A percentile compares a stretch with the other conserved stretches of the same genome.
Conservation (phyloP, 768 basidiomycete genomes). For the Boletus rubescentipes region DNA sequence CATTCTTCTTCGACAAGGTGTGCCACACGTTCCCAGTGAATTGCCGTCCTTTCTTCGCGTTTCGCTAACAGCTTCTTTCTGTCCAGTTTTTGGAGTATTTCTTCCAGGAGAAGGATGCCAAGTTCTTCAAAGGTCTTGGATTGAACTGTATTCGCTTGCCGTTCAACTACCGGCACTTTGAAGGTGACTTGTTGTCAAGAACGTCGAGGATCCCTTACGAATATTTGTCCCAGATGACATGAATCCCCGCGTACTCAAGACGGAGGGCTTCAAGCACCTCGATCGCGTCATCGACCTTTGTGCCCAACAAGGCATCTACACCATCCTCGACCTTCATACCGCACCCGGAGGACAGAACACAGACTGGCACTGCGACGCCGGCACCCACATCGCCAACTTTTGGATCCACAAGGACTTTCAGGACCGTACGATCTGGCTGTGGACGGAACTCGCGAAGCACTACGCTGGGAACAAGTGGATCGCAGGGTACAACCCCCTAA, state of each 20-base stretch:
- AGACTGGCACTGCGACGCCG: conserved; percentile 80
- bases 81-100: conserved; percentile 78
- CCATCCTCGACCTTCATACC: conserved; percentile 80
- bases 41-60: not conserved
- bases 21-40: conserved; percentile 3
- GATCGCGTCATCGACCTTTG: conserved; percentile 79
- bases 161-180: conserved; percentile 75
- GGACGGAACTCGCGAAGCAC: conserved; percentile 72
- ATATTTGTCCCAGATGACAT: conserved; percentile 52
- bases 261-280: conserved; percentile 76
- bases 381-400: conserved; percentile 68
- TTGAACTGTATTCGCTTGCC: conserved; percentile 78
- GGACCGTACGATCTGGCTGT: conserved; percentile 74
- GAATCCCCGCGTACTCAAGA: conserved; percentile 75
- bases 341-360: conserved; percentile 73
- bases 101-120: conserved; percentile 73
- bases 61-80: not conserved
- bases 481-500: conserved; percentile 83
- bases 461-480: conserved; percentile 81
- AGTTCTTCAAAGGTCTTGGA: conserved; percentile 75
- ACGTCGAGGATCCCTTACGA: not conserved
- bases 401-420: conserved; percentile 88
- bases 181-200: conserved; percentile 30
- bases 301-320: conserved; percentile 71
- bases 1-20: conserved; percentile 85